Percentiles rank a stretch among this genome's conserved stretches.
Conservation (phyloP, 2,329 filamentous ascomycete species). For the Dendryphion nanum region DNA sequence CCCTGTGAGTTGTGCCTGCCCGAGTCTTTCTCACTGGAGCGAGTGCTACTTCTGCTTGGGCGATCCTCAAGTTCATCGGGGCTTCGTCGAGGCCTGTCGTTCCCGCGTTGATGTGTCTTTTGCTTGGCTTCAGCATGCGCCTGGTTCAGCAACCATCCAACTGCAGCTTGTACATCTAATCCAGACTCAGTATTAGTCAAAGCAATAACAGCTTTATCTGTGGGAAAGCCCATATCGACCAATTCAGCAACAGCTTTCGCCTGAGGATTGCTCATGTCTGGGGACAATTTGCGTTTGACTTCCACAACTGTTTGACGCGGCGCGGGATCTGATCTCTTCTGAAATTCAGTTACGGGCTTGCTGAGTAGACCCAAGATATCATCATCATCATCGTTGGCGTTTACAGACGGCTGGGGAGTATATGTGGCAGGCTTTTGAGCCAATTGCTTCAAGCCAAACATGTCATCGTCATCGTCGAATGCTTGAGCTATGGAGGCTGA, state of each 20-base stretch:
- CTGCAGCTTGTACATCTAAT: slow-evolving; percentile 78
- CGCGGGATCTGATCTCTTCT: slow-evolving; percentile 24
- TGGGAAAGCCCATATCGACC: slow-evolving; percentile 90
- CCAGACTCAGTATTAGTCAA: slow-evolving; percentile 77
- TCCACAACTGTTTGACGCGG: slow-evolving; percentile 10
- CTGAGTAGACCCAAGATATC: slow-evolving; percentile 63
- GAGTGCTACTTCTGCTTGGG: slow-evolving; percentile 20
- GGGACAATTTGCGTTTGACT: slow-evolving; percentile 12
- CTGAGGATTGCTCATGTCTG: slow-evolving; percentile 50
- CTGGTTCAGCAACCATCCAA: slow-evolving; percentile 86
- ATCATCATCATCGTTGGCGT: slow-evolving; percentile 49
- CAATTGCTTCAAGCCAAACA: slow-evolving; percentile 75
- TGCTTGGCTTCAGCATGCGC: slow-evolving; percentile 81
- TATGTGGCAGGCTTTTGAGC: slow-evolving; percentile 42
- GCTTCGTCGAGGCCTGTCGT: slow-evolving; percentile 22
- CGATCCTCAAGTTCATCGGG: slow-evolving; percentile 26
- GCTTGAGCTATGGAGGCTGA: background rate
- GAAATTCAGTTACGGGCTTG: slow-evolving; percentile 57
- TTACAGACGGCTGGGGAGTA: slow-evolving; percentile 15
- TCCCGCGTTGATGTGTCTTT: slow-evolving; percentile 50
- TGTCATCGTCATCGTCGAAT: slow-evolving; percentile 70
- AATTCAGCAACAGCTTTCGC: slow-evolving; percentile 84
- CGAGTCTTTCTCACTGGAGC: slow-evolving; percentile 29
- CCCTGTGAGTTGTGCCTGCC: slow-evolving; percentile 20
- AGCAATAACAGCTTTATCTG: slow-evolving; percentile 77